These are phyloP conservation scores for Xylariaceae sp. DNA, from an alignment of 2,329 filamentous ascomycete genomes.

Conservation along the genomic window DNA sequence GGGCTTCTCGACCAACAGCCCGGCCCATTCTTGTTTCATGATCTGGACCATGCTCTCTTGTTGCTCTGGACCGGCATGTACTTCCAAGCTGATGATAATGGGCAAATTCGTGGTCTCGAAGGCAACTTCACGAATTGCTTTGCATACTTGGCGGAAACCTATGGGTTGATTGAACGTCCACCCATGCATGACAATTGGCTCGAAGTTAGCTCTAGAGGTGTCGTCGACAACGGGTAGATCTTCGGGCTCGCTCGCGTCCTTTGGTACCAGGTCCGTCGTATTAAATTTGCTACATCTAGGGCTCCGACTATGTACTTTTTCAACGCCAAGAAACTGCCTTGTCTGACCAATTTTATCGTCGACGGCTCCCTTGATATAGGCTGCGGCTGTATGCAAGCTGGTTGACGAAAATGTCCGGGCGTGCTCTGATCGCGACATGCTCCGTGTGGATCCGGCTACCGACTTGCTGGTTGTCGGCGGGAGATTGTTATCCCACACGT, in stretches of 20 bases:
- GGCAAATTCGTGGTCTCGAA: conserved; percentile 73
- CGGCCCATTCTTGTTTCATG: conserved; percentile 83
- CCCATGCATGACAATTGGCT: conserved; percentile 76
- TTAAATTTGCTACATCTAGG: conserved; percentile 27
- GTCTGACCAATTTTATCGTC: conserved; percentile 34
- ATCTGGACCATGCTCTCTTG: conserved; percentile 91
- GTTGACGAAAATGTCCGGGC: conserved; percentile 43
- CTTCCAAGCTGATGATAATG: conserved; percentile 86
- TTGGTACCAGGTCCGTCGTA: conserved; percentile 13
- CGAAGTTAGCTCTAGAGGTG: conserved; percentile 32
- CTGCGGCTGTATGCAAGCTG: conserved; percentile 41
- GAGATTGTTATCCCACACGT: conserved; percentile 77
- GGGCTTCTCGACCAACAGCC: conserved; percentile 59
- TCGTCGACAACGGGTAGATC: conserved; percentile 14
- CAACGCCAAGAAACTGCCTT: conserved; percentile 28
- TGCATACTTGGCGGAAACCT: conserved; percentile 80
- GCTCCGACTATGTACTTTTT: conserved; percentile 28
- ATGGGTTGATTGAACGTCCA: conserved; percentile 84
- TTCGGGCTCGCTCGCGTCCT: conserved; percentile 11
- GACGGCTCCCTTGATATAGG: conserved; percentile 34
- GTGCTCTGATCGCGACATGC: conserved; percentile 38
- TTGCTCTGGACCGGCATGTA: conserved; percentile 75
- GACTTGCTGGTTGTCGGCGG: conserved; percentile 29
- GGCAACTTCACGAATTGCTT: conserved; percentile 69
- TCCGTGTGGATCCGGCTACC: conserved; percentile 33